Base-by-base conservation (phyloP, 176 grass and related monocot genomes). In the Musa acuminata region DNA sequence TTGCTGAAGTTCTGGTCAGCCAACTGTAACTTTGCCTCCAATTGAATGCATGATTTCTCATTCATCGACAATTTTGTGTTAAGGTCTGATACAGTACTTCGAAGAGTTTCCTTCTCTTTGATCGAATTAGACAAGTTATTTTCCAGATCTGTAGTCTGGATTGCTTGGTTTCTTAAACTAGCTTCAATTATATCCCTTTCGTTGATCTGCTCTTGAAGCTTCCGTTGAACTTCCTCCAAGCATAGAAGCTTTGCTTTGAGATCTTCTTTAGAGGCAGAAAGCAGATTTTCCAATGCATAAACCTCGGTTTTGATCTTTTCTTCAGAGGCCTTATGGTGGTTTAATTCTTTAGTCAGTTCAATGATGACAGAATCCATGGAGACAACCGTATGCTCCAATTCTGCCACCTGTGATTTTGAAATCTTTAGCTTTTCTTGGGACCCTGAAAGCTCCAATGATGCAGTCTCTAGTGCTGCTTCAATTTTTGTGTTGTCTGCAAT, bases 81-180 rank as follows among this genome's bases (percentile, higher is more conserved):
- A 82, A 89, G 75, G 65, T 81, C 86, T 81, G 19, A 64, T 52
- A 91, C 49, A 70, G 71, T 79, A 49, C 35, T 81, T 58, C 83
- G 78, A 35, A 89, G 82, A 64, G 71, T 87, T 81, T 83, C 84
- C 66, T 96, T 87, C 83, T 91, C 84, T 76, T 25, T 60, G 75
- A 81, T 91, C 54, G 79, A 72, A 68, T 79, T 66, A 59, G 83
- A 78, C 0, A 84, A 50, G 21, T 64, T 22, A 22, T 25, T 64
- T 22, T 22, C 21, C 25, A 26, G 20, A 24, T 22, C 10, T 64
- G 25, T 24, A 24, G n/a, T 64, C 6, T 64, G n/a, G 13, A 25
- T 64, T 24, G 12, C 62, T 64, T 25, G 62, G 62, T 24, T 64
- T 12, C 23, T 64, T 24, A 26, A 5, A 8, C 20, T 64, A 4